A percentile compares a stretch with the other conserved stretches of the same genome.
phyloP scores from a whole-genome alignment of 2,329 filamentous ascomycete species.

The Fusarium sacchari region DNA sequence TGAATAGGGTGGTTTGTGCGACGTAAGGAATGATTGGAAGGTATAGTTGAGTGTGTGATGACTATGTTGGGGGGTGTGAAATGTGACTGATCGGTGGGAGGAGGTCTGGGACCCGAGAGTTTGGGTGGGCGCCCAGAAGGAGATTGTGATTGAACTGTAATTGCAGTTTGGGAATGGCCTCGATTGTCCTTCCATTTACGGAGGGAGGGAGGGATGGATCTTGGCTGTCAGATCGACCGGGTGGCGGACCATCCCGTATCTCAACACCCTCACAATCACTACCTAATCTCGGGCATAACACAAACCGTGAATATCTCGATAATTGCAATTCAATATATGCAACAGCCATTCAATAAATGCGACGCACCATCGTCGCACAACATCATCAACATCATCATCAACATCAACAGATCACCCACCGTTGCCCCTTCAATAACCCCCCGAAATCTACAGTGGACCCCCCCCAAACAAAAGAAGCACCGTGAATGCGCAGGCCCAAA shows the following conservation, averaged over 20 bases:
- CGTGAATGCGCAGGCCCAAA: constrained; percentile 33
- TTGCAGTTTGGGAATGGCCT: background rate
- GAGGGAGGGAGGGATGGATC: background rate
- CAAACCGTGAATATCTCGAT: background rate
- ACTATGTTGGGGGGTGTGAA: background rate
- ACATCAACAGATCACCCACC: background rate
- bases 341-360: background rate
- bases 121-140: background rate
- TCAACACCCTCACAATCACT: background rate
- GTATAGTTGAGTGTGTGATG: no score
- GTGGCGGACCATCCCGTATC: background rate
- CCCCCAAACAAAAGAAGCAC: constrained; percentile 18
- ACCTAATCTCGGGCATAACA: background rate
- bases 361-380: background rate
- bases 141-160: background rate
- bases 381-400: background rate
- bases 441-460: constrained; percentile 1
- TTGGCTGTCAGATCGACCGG: background rate
- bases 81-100: background rate
- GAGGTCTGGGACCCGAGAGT: background rate
- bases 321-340: background rate
- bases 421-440: constrained; percentile 37
- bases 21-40: accelerated
- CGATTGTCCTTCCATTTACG: background rate
- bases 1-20: background rate